Conservation (phyloP, 345 rosid species). For the Noccaea caerulescens region DNA sequence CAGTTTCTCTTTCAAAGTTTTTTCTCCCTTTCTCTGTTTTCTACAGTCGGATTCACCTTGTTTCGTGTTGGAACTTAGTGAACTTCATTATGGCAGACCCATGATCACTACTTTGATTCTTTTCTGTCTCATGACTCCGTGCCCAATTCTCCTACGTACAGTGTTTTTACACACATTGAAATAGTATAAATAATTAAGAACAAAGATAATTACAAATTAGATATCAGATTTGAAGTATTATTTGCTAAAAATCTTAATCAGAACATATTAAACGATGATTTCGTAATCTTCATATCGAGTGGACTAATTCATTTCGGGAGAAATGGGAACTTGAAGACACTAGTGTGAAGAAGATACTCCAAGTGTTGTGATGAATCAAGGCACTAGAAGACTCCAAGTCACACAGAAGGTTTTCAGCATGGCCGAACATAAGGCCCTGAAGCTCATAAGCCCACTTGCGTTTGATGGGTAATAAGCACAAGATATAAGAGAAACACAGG, state of each 20-base stretch:
- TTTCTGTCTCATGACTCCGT: slow-evolving; percentile 14
- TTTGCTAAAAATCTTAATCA: not conserved
- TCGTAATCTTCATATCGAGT: too few relatives aligned
- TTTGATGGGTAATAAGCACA: not conserved
- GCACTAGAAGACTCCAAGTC: not conserved
- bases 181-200: not conserved
- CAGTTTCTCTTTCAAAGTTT: too few relatives aligned
- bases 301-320: too few relatives aligned
- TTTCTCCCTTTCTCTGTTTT: too few relatives aligned
- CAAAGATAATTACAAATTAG: not conserved
- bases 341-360: too few relatives aligned
- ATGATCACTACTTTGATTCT: slow-evolving; percentile 30
- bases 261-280: not conserved
- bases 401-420: not conserved
- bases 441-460: not conserved
- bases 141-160: slow-evolving; percentile 33
- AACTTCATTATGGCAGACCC: slow-evolving; percentile 19
- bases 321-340: too few relatives aligned
- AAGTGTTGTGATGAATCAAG: not conserved
- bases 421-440: not conserved
- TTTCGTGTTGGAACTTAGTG: slow-evolving; percentile 31
- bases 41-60: slow-evolving; percentile 13
- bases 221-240: not conserved
- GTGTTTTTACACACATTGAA: not conserved
- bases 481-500: not conserved